Evolutionary conservation across 2,329 filamentous ascomycete genomes (phyloP).

Genomic region (Mycosphaerella sp.): DNA sequence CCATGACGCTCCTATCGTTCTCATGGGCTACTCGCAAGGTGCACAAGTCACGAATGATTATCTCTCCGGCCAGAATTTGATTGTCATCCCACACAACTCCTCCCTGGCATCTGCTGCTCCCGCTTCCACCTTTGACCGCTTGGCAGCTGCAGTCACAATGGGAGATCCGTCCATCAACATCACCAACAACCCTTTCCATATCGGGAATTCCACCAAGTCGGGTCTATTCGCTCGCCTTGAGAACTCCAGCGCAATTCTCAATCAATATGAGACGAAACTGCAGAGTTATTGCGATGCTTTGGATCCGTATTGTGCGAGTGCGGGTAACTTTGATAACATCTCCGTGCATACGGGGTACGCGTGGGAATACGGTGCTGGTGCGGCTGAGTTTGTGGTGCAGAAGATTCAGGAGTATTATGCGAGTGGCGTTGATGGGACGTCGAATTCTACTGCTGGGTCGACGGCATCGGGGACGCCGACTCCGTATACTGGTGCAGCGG

Average conservation of each 20-base stretch:
- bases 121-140: constrained; percentile 3
- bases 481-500: background rate
- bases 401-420: constrained; percentile 13
- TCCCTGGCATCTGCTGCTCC: constrained; percentile 12
- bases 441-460: background rate
- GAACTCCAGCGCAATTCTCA: constrained; percentile 10
- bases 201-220: constrained; percentile 19
- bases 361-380: constrained; percentile 15
- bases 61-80: constrained; percentile 17
- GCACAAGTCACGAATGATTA: constrained; percentile 20
- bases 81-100: constrained; percentile 14
- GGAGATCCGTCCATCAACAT: constrained; percentile 18
- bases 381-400: constrained; percentile 14
- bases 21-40: constrained; percentile 26
- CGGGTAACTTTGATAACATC: constrained; percentile 12
- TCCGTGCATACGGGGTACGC: constrained; percentile 18
- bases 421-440: constrained; percentile 5
- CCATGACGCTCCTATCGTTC: constrained; percentile 14
- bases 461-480: background rate
- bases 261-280: constrained; percentile 2
- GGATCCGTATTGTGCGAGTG: constrained; percentile 20
- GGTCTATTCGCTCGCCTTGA: constrained; percentile 17
- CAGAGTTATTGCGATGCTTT: constrained; percentile 20
- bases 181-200: constrained; percentile 15
- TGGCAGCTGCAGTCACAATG: constrained; percentile 19